Percentiles rank a stretch among this genome's conserved stretches.
Evolutionary conservation across 768 basidiomycete species (phyloP).

Genomic region (Gloeostereum incarnatum): DNA sequence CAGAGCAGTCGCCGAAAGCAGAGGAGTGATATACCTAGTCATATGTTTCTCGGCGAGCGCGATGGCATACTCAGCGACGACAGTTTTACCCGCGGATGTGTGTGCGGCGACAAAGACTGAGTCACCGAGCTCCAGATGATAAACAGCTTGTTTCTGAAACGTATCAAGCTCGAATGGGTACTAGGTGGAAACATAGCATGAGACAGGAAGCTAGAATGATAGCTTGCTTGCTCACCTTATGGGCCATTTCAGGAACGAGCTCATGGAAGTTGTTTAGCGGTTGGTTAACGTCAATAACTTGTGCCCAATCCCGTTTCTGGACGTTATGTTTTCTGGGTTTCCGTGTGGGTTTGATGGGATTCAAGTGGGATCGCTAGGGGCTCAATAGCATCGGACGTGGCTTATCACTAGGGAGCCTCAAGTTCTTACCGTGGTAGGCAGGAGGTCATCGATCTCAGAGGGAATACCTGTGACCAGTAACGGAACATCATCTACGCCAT

Average conservation of each 20-base stretch:
- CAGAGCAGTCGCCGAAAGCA: conserved; percentile 7
- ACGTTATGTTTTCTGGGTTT: conserved; percentile 34
- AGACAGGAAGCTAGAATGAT: not conserved
- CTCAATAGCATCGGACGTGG: conserved; percentile 5
- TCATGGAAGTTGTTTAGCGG: conserved; percentile 84
- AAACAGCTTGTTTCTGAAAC: conserved; percentile 98
- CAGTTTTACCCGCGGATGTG: conserved; percentile 99
- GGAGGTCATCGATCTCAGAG: conserved; percentile 70
- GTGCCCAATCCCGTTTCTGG: conserved; percentile 94
- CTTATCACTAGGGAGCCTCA: not conserved
- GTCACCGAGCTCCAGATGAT: conserved; percentile 94
- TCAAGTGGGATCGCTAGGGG: conserved; percentile 46
- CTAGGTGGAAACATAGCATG: conserved; percentile 24
- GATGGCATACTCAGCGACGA: conserved; percentile 98
- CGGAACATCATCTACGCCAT: conserved; percentile 9
- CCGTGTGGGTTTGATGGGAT: conserved; percentile 34
- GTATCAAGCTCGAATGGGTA: conserved; percentile 99
- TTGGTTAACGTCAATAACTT: conserved; percentile 89
- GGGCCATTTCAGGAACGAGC: conserved; percentile 95
- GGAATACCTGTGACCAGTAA: conserved; percentile 8
- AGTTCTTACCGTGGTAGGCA: conserved; percentile 45
- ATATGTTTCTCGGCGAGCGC: conserved; percentile 95
- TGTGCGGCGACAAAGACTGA: conserved; percentile 99
- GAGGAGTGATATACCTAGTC: conserved; percentile 65
- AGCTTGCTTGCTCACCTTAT: conserved; percentile 47